Evolutionary conservation across 129 eudicot species (phyloP), one percentile per base, ranked within the genome.

Genomic region (Solidago caesia): DNA sequence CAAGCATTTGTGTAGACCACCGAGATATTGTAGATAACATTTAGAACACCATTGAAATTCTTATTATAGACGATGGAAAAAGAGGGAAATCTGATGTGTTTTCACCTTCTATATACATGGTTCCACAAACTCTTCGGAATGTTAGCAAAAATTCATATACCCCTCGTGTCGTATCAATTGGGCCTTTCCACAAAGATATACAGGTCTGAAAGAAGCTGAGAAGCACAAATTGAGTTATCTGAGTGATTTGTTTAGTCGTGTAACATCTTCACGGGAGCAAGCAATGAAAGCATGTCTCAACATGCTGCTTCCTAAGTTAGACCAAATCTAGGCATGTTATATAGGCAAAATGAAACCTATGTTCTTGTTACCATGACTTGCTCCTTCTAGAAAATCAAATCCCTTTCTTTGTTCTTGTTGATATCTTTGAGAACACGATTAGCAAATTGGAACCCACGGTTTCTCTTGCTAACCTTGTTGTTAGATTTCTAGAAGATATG

Each of bases 111-210:
- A 33, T 33, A 33, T 33, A 33, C 39, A 33, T 2, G 39, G 39
- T 33, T 33, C 39, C 39, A 33, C 39, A 33, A 33, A 33, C 39
- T 33, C 65, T 75, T 10, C 43, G 72, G 48, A 13, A 64, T 16
- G 21, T 64, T 21, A 64, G 56, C 44, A 64, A 63, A 25, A 7
- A 2, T 53, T 75, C 66, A 64, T 75, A 41, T 33, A 51, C 13
- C 8, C 79, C 73, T 6, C 66, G 16, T 6, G 66, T 65, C 29
- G 73, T 65, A 8, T 75, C 66, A 11, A 42, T 75, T 16, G 72
- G 79, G 41, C 79, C 79, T 75, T 16, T 69, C 7, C 79, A 75
- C 49, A 8, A 64, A 8, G 42, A 39, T 63, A 75, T 42, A 7
- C 6, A 51, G 33, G 2, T 2, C 2, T 75, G 72, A 45, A 49